Evolutionary conservation across 805 yeast genomes (phyloP), one percentile per base, ranked within the genome.

Genomic region (Tetrapisispora fleetii): DNA sequence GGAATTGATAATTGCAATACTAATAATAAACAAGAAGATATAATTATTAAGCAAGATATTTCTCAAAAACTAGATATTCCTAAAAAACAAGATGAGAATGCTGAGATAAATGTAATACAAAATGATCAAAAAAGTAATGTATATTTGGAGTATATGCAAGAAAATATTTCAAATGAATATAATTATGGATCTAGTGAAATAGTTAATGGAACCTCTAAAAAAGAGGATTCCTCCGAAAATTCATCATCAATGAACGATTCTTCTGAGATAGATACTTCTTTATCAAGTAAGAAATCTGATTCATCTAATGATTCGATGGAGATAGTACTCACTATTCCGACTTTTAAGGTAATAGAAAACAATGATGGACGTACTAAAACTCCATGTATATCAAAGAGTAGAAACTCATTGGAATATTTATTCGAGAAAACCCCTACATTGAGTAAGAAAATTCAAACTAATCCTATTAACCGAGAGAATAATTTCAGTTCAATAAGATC

Each of bases 301-400:
- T 35, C 45, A 4, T 43, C 39, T 17, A n/a, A 35, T n/a, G 39
- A 35, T 4, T 21, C 39, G 4, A 22, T 16, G 16, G 39, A 43
- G 21, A 22, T 7, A 2, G 28, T 54, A 8, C 51, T 51, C 17
- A 55, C 62, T 50, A 70, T 76, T 58, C 80, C 80, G 37, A 75
- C 80, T 19, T 67, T 76, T 56, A 53, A 61, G 43, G 51, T 41
- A 19, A 2, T 19, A 2, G 19, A 19, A 18, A 4, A 18, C 9
- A 30, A 41, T 11, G 19, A 41, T 19, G 28, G 27, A 8, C 6
- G 16, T 14, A 24, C 35, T 7, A 40, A 50, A 18, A 45, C 48
- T 30, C 42, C 47, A 17, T 43, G 46, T 1, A 42, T 50, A 10
- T 27, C 54, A 8, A 55, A 52, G 33, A 51, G 57, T 16, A 37